Conservation (phyloP, 495 filamentous ascomycete genomes). For the Penicillium taxi region DNA sequence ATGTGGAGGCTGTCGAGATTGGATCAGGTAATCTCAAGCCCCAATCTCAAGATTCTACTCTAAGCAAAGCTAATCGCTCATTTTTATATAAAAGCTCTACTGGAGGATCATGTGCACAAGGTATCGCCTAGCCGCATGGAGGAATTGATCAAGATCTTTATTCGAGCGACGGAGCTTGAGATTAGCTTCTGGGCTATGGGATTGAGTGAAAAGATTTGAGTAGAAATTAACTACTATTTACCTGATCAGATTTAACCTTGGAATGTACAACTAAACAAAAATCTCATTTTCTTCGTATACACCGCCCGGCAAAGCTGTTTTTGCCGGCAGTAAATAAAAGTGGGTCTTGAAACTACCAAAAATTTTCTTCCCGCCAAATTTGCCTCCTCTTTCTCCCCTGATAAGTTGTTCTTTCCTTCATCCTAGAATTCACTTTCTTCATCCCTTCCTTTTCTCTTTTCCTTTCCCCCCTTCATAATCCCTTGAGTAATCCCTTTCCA, state of each 20-base stretch:
- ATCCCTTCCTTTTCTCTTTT: conserved; percentile 15
- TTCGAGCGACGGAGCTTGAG: conserved; percentile 85
- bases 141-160: conserved; percentile 73
- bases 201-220: conserved; percentile 23
- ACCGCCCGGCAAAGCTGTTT: no score
- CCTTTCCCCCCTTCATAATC: conserved; percentile 16
- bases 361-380: no score
- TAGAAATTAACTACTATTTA: conserved; percentile 1
- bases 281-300: no score
- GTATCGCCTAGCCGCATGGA: conserved; percentile 70
- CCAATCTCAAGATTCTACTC: not conserved
- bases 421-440: conserved; percentile 7
- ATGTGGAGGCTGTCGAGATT: conserved; percentile 55
- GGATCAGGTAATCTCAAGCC: conserved; percentile 50
- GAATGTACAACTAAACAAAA: no score
- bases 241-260: no score
- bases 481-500: conserved; percentile 20
- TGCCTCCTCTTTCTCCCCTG: conserved; percentile 21
- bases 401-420: conserved; percentile 13
- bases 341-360: no score
- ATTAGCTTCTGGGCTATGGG: conserved; percentile 87
- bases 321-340: no score
- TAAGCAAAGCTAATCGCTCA: conserved; percentile 17
- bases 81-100: conserved; percentile 43
- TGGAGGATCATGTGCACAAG: conserved; percentile 61